A percentile compares a stretch with the other conserved stretches of the same genome.
phyloP scores from a whole-genome alignment of 1,284 basidiomycete genomes.

The Xerocomus nothofagi region DNA sequence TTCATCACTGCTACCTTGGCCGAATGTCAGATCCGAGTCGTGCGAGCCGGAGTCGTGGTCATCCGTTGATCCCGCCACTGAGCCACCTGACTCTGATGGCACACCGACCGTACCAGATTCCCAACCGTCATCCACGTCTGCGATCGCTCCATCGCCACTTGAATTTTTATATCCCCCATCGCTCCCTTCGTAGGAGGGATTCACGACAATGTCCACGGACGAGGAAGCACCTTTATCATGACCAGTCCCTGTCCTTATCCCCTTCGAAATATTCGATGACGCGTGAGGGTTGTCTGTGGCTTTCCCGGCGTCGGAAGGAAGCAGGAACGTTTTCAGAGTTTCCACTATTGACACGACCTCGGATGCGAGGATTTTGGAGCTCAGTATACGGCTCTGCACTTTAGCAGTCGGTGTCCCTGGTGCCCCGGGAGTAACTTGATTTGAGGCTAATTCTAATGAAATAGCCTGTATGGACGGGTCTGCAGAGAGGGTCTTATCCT shows the following conservation, averaged over 20 bases:
- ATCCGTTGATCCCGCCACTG: conserved; percentile 44
- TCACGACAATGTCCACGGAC: neutral
- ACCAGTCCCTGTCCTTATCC: conserved; percentile 1
- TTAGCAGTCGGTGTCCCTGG: conserved; percentile 54
- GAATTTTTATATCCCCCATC: conserved; percentile 31
- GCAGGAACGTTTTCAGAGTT: conserved; percentile 46
- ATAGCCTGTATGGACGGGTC: conserved; percentile 51
- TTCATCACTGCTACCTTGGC: conserved; percentile 23
- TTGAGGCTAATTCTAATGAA: conserved; percentile 41
- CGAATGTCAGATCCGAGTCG: conserved; percentile 15
- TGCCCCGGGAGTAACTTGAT: conserved; percentile 32
- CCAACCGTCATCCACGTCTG: conserved; percentile 52
- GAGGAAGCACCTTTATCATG: neutral
- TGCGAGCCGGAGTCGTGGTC: conserved; percentile 28
- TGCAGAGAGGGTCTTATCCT: conserved; percentile 59
- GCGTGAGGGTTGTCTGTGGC: neutral
- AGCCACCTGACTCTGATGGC: conserved; percentile 36
- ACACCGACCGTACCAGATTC: conserved; percentile 54
- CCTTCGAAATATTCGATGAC: conserved; percentile 8
- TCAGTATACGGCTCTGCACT: conserved; percentile 72
- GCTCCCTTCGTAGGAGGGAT: conserved; percentile 35
- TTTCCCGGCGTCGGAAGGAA: conserved; percentile 28
- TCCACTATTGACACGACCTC: conserved; percentile 57
- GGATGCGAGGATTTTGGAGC: conserved; percentile 72
- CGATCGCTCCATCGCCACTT: conserved; percentile 8